Evolutionary conservation across 176 grass and related monocot genomes (phyloP), one percentile per base, ranked within the genome.

Genomic region (Oryza rufipogon): DNA sequence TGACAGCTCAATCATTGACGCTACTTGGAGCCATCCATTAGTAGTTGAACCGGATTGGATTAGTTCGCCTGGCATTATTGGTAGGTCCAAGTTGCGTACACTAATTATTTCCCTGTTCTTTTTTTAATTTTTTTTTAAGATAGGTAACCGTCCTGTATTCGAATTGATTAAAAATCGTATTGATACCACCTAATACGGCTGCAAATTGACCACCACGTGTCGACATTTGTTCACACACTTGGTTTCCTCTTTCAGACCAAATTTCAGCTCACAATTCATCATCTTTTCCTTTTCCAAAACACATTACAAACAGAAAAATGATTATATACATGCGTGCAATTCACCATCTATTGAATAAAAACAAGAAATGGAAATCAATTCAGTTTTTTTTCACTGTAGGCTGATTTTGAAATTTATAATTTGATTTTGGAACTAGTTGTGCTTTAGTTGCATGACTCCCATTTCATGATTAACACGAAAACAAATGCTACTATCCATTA

Each of bases 1-100:
- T 64, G 63, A 85, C 78, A 83, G 73, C 71, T 83, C 65, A 90
- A 71, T 47, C 70, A 82, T 90, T 90, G 73, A 64, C 61, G 42
- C 13, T 41, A 7, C 39, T 15, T 47, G 49, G 20, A 61, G 46
- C 20, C 51, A 38, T 41, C 42, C 6, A 69, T 11, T 68, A 20
- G 45, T 16, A 16, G 45, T 23, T 79, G 75, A 58, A 58, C 58
- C 3, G 60, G 19, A 11, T 39, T 39, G 82, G 76, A 89, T 80
- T 51, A 68, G 64, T 10, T 51, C 17, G 28, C n/a, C 0, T 23
- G 7, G 28, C 45, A 9, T 81, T 81, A 11, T 22, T 45, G 22
- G 58, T 63, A 2, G n/a, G n/a, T 63, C 58, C 58, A 63, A 63
- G 58, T 63, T 63, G 58, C 19, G n/a, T 63, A 63, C 10, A 3